These are phyloP conservation scores for Cryphonectria nitschkei DNA, from an alignment of 2,329 filamentous ascomycete species.

Conservation along the genomic window DNA sequence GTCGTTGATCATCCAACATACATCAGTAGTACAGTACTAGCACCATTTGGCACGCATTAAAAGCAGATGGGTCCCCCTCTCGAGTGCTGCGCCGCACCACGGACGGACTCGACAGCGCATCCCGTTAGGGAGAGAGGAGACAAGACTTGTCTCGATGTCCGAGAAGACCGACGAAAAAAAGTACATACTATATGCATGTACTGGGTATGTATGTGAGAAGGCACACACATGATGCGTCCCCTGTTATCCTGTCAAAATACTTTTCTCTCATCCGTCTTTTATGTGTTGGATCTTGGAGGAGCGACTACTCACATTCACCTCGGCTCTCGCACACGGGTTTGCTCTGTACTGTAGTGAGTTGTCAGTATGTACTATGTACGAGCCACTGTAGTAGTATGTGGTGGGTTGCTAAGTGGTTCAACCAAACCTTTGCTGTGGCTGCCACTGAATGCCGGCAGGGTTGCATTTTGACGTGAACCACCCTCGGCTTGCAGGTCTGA, in stretches of 20 bases:
- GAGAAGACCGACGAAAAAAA: background rate
- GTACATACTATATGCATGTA: background rate
- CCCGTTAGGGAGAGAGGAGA: background rate
- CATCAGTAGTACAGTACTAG: background rate
- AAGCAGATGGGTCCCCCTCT: background rate
- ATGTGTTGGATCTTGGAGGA: background rate
- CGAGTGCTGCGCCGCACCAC: background rate
- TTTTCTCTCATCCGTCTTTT: background rate
- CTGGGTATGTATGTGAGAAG: background rate
- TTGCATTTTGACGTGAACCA: slow-evolving; percentile 7
- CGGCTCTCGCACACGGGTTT: background rate
- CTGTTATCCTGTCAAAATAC: background rate
- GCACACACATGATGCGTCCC: background rate
- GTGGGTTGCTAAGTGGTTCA: background rate
- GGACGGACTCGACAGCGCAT: background rate
- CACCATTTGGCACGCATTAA: background rate
- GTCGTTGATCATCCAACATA: background rate
- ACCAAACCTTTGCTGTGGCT: background rate
- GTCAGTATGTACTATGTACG: background rate
- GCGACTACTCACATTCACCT: background rate
- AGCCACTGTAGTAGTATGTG: background rate
- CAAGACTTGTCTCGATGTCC: background rate
- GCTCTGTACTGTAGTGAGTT: background rate
- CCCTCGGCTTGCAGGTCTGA: slow-evolving; percentile 1
- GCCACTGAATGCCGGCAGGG: background rate